Base-by-base conservation (phyloP, 306 rosid species). In the Rosa lucieae region DNA sequence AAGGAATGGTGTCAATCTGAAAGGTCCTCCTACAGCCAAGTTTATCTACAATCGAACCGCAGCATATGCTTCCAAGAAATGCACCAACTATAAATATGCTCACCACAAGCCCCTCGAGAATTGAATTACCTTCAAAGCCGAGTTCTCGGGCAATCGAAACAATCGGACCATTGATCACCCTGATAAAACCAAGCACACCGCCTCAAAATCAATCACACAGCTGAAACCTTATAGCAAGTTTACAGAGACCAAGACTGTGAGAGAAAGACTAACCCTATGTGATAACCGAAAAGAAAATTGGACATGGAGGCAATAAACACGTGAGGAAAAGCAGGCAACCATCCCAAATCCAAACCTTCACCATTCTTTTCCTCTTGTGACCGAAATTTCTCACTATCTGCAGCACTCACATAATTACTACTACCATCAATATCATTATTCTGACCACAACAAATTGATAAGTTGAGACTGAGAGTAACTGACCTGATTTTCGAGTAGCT, bases 81-180 rank as follows among this genome's bases (percentile, higher is more conserved):
- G 97, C 97, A 47, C 97, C 98, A 70, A 82, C 96, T 75, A 92
- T 92, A 85, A 92, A 92, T 47, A 94, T 94, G 80, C 98, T 94
- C 75, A 90, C 97, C 58, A 92, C 97, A 65, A 94, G 92, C 46
- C 98, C 97, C 88, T 94, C 96, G 62, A 90, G 77, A 48, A 90
- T 86, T 35, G 97, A 75, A 74, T 94, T 90, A 70, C 98, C 97
- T 65, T 87, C 90, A 83, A 92, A 94, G 77, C 96, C 96, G 43
- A 94, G 98, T 62, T 94, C 98, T 12, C 86, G 90, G 32, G 96
- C 96, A 77, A 94, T 80, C 77, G 96, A 88, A 71, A 92, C 88
- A 79, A 92, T 90, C 43, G 97, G 98, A 70, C 98, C 98, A 78
- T 94, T 92, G 97, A 94, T 82, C 62, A 94, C 96, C 71, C 96